Evolutionary conservation across 2,329 filamentous ascomycete genomes (phyloP).

Genomic region (Fusarium transvaalense): DNA sequence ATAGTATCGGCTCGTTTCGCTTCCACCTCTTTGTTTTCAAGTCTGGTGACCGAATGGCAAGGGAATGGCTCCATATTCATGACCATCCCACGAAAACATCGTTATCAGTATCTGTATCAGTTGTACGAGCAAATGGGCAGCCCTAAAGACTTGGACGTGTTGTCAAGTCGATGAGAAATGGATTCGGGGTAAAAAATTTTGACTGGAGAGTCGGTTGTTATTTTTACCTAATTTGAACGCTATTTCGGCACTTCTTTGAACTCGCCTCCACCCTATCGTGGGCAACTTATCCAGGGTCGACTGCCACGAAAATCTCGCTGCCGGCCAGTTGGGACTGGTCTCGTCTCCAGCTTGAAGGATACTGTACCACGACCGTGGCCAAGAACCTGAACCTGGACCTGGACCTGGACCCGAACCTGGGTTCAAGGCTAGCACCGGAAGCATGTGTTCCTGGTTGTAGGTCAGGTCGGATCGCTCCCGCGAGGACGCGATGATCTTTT

Average conservation of each 20-base stretch:
- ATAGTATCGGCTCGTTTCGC: conserved; percentile 14
- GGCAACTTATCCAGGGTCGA: conserved; percentile 24
- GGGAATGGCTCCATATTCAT: conserved; percentile 44
- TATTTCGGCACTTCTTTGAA: conserved; percentile 48
- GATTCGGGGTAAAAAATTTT: conserved; percentile 52
- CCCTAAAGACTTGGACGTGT: conserved; percentile 32
- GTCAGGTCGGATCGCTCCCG: conserved; percentile 21
- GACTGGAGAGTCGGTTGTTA: conserved; percentile 53
- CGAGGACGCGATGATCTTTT: conserved; percentile 24
- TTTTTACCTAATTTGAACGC: conserved; percentile 55
- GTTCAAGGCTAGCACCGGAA: conserved; percentile 25
- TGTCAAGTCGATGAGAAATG: conserved; percentile 52
- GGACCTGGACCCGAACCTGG: conserved; percentile 8
- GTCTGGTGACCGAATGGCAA: conserved; percentile 45
- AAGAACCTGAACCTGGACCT: not conserved
- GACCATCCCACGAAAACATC: conserved; percentile 39
- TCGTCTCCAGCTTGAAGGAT: conserved; percentile 6
- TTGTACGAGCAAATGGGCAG: conserved; percentile 45
- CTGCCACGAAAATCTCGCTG: conserved; percentile 32
- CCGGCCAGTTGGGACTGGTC: conserved; percentile 21
- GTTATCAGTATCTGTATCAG: conserved; percentile 41
- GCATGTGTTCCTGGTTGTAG: conserved; percentile 31
- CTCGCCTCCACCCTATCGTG: conserved; percentile 45
- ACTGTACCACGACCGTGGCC: conserved; percentile 5
- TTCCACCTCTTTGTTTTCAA: conserved; percentile 37